Percentiles rank a stretch among this genome's conserved stretches.
phyloP scores from a whole-genome alignment of 192 early-diverging fungal species.

The Linnemannia exigua region DNA sequence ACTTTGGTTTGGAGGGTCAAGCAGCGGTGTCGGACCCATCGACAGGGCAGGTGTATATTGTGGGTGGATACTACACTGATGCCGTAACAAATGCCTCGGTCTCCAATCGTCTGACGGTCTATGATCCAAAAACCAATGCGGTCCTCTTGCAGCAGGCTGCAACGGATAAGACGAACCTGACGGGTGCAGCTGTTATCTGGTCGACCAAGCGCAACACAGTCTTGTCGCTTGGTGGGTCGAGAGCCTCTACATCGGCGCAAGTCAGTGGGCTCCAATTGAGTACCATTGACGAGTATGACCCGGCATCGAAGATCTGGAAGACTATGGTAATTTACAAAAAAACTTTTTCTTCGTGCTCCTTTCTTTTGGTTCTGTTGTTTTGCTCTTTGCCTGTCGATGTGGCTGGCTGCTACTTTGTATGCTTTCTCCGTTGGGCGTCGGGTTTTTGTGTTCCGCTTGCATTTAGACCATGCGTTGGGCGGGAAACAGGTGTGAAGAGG shows the following conservation, averaged over 20 bases:
- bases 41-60: slow-evolving; percentile 33
- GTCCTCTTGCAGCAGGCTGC: slow-evolving; percentile 4
- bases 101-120: slow-evolving; percentile 37
- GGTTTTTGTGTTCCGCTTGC: neutral
- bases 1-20: slow-evolving; percentile 32
- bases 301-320: slow-evolving; percentile 12
- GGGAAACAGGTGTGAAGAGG: neutral
- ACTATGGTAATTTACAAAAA: slow-evolving; percentile 1
- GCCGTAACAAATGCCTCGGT: neutral
- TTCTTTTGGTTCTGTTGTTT: neutral
- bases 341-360: neutral
- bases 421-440: neutral
- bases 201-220: slow-evolving; percentile 26
- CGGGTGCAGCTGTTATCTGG: slow-evolving; percentile 32
- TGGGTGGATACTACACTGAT: slow-evolving; percentile 29
- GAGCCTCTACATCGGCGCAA: neutral
- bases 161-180: slow-evolving; percentile 11
- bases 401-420: neutral
- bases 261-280: slow-evolving; percentile 13
- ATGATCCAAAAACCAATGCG: slow-evolving; percentile 6
- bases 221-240: slow-evolving; percentile 39
- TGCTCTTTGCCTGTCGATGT: neutral
- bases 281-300: slow-evolving; percentile 24
- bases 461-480: neutral
- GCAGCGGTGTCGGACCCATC: slow-evolving; percentile 17